Percentiles rank a stretch among this genome's conserved stretches.
phyloP scores from a whole-genome alignment of 2,329 filamentous ascomycete species.

The Xylaria digitata region DNA sequence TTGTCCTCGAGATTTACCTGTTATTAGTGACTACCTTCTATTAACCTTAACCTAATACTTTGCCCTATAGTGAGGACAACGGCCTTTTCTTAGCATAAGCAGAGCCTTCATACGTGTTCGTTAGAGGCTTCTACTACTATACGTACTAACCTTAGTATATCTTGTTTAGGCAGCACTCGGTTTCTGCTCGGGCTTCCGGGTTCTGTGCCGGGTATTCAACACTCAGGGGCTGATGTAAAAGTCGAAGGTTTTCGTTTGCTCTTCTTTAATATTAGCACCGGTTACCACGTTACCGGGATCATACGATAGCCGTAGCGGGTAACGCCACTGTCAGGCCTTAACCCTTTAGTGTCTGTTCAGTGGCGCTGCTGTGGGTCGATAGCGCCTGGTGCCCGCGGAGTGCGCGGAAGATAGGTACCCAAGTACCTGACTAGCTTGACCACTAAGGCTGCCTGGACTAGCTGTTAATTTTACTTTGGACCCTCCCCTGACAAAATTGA shows the following conservation, averaged over 20 bases:
- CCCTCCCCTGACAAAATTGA: constrained; percentile 27
- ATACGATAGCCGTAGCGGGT: constrained; percentile 40
- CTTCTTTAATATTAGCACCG: constrained; percentile 3
- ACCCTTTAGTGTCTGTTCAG: constrained; percentile 5
- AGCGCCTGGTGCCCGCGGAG: constrained; percentile 32
- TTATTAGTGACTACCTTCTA: too few relatives aligned
- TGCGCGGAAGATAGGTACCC: constrained; percentile 14
- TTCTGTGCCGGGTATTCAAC: not conserved
- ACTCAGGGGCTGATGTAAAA: constrained; percentile 26
- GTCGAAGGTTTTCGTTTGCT: constrained; percentile 9
- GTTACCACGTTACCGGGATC: constrained; percentile 34
- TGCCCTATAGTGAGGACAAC: too few relatives aligned
- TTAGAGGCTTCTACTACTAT: not conserved
- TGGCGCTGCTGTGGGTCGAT: constrained; percentile 35
- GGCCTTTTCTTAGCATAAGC: too few relatives aligned
- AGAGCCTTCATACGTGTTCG: too few relatives aligned
- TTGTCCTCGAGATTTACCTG: too few relatives aligned
- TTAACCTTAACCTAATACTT: too few relatives aligned
- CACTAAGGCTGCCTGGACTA: constrained; percentile 9
- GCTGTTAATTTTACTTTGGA: constrained; percentile 39
- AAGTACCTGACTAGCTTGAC: not conserved
- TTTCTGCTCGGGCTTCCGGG: constrained; percentile 20
- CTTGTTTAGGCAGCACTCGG: too few relatives aligned
- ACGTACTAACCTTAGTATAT: too few relatives aligned
- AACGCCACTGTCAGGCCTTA: constrained; percentile 46